Percentiles rank a stretch among this genome's conserved stretches.
phyloP scores from a whole-genome alignment of 371 early-diverging fungal genomes.

The Mortierella sp. region DNA sequence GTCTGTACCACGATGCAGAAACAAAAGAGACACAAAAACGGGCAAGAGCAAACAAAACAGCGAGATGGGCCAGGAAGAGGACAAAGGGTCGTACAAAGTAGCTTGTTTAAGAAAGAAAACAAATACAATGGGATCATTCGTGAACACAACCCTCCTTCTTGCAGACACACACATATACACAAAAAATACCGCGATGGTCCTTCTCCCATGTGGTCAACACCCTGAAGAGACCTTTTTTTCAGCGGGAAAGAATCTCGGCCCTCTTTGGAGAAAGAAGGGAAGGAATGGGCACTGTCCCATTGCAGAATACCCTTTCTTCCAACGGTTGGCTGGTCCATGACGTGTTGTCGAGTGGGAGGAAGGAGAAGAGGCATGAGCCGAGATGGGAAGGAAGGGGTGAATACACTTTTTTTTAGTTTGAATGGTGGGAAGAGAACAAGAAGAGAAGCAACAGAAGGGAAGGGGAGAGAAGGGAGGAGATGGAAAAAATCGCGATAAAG shows the following conservation, averaged over 20 bases:
- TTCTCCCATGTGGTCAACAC: not conserved
- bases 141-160: not conserved
- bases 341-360: conserved; percentile 2
- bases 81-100: not conserved
- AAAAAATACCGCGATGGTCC: conserved; percentile 5
- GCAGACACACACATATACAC: not conserved
- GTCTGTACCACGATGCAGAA: not conserved
- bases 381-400: not conserved
- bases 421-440: not conserved
- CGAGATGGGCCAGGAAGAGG: not conserved
- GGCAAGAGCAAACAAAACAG: not conserved
- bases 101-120: not conserved
- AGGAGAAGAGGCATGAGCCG: not conserved
- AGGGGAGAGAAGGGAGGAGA: not conserved
- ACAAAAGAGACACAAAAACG: not conserved
- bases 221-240: not conserved
- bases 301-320: not conserved
- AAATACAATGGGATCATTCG: not conserved
- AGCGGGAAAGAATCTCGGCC: conserved; percentile 4
- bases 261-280: not conserved
- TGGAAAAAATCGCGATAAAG: conserved; percentile 9
- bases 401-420: not conserved
- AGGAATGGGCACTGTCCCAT: not conserved
- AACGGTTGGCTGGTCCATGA: not conserved
- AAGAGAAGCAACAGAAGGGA: not conserved